Evolutionary conservation across 306 rosid genomes (phyloP).

Genomic region (Echinosophora koreensis): DNA sequence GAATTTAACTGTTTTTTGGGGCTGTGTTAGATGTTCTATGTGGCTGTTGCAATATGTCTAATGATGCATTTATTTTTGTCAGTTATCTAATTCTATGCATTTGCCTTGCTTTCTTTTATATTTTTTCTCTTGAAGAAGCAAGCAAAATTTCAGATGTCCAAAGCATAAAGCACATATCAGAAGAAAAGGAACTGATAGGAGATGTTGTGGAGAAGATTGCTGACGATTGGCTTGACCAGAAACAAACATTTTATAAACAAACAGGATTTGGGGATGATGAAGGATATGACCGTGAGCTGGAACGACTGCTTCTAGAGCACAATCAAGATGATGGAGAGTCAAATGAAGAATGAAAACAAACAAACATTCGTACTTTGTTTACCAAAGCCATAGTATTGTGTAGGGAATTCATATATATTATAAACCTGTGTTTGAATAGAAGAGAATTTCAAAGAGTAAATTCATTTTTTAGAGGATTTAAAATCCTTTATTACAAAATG

Average conservation of each 20-base stretch:
- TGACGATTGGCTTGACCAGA: slow-evolving; percentile 67
- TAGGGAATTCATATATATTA: no score
- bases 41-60: slow-evolving; percentile 26
- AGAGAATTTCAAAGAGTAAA: no score
- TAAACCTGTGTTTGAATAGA: no score
- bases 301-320: slow-evolving; percentile 51
- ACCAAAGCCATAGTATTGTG: no score
- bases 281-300: slow-evolving; percentile 49
- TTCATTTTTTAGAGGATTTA: no score
- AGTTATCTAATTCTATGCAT: slow-evolving; percentile 19
- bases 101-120: slow-evolving; percentile 1
- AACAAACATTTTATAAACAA: slow-evolving; percentile 61
- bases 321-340: slow-evolving; percentile 15
- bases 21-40: neutral
- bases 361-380: slow-evolving; percentile 15
- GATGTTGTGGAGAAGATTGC: slow-evolving; percentile 65
- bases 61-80: slow-evolving; percentile 22
- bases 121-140: slow-evolving; percentile 61
- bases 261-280: slow-evolving; percentile 57
- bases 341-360: slow-evolving; percentile 21
- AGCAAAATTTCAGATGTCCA: slow-evolving; percentile 60
- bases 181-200: slow-evolving; percentile 59
- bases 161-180: slow-evolving; percentile 68
- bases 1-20: neutral
- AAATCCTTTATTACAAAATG: no score